Conservation (phyloP, 306 rosid species). For the Gastrolobium villosum region DNA sequence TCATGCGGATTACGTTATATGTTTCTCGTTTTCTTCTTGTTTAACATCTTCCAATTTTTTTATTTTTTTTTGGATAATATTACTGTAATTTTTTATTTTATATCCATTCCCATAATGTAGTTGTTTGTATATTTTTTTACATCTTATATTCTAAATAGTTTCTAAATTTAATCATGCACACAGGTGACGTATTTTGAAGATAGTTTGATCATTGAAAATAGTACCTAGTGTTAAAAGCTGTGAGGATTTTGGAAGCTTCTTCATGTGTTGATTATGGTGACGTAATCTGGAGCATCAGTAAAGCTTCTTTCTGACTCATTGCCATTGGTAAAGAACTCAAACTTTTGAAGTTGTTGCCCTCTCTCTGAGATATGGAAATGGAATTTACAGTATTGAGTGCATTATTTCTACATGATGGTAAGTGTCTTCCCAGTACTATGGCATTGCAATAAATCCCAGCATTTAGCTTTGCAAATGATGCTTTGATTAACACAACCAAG, state of each 20-base stretch:
- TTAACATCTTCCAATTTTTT: too few relatives aligned
- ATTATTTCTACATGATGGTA: slow-evolving; percentile 27
- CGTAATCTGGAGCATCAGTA: slow-evolving; percentile 30
- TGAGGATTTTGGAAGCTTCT: slow-evolving; percentile 42
- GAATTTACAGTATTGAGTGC: slow-evolving; percentile 24
- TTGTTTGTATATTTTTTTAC: slow-evolving; percentile 29
- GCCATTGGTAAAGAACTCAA: slow-evolving; percentile 17
- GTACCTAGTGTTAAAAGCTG: slow-evolving; percentile 26
- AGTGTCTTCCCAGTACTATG: slow-evolving; percentile 20
- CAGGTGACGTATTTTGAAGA: slow-evolving; percentile 43
- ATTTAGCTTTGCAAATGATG: slow-evolving; percentile 43
- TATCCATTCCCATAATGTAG: not conserved
- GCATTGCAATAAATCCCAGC: slow-evolving; percentile 43
- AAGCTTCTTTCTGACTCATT: slow-evolving; percentile 38
- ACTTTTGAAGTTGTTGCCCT: slow-evolving; percentile 20
- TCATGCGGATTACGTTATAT: too few relatives aligned
- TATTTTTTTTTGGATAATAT: not conserved
- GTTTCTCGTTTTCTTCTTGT: too few relatives aligned
- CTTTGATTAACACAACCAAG: slow-evolving; percentile 56
- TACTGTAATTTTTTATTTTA: slow-evolving; percentile 5
- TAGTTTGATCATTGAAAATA: slow-evolving; percentile 27
- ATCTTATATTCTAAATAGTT: slow-evolving; percentile 26
- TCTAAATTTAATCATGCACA: slow-evolving; percentile 27
- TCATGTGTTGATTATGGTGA: slow-evolving; percentile 40
- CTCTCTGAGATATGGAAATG: slow-evolving; percentile 34